Base-by-base conservation (phyloP, 2,329 filamentous ascomycete species). In the Fusarium zealandicum region DNA sequence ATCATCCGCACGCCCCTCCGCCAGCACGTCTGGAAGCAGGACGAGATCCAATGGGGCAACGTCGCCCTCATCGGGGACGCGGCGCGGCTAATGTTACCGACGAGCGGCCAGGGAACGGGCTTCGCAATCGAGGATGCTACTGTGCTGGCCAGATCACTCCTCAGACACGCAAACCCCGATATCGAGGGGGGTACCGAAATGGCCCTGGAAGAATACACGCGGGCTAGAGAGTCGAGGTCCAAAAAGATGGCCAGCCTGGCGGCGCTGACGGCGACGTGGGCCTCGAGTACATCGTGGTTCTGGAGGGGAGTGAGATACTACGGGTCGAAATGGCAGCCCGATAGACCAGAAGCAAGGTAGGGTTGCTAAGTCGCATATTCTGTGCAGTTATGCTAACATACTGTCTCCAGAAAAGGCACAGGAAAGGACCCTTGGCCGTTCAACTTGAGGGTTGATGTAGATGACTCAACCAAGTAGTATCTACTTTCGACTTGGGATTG, bases 71-170 rank as follows among this genome's bases (percentile, higher is more conserved):
- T 68, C 2, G 65, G 65, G 18, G 65, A 68, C 18, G 65, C 65
- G 1, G 57, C 64, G 2, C 44, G 65, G 2, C 40, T 68, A 6
- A 67, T 68, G 63, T 18, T 68, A 3, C 65, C 65, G 5, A 68
- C 63, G 10, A 68, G 65, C 32, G 65, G 65, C 1, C 64, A 67
- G 32, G 65, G 65, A 17, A 67, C 65, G 4, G 63, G 65, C 1
- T 67, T 68, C 17, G 64, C 63, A 18, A 59, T 68, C 9, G 65
- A 68, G 27, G 65, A 68, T 11, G 65, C 64, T 7, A 66, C 65
- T 0, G 63, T 67, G 1, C 38, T 68, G 13, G 65, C 65, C 6
- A 36, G 41, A 32, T 48, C 53, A 18, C 57, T 68, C 2, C 45
- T 65, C 16, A 54, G 22, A 20, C 56, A 59, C 32, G 27, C 36